Evolutionary conservation across 2,329 filamentous ascomycete species (phyloP), one percentile per base, ranked within the genome.

Genomic region (Fusarium algeriense): DNA sequence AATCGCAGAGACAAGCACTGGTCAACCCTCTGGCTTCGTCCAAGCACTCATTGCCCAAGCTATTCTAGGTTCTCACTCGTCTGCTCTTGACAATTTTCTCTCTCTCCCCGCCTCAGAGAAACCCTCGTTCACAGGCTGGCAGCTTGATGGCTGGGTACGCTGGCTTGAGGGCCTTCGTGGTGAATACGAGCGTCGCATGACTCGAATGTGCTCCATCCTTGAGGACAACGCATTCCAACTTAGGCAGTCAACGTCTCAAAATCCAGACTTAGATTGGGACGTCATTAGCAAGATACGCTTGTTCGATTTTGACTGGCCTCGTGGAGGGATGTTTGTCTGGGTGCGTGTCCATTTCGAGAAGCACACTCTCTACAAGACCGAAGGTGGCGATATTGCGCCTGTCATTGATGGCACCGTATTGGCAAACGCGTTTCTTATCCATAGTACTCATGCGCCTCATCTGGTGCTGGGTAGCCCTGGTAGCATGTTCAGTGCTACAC

Each of bases 321-420:
- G 92, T 32, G 95, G 91, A 38, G 95, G 95, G 77, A 98, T 98
- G 94, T 98, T 97, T 80, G 81, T 97, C 60, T 98, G 95, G 95
- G 76, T 97, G 6, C 86, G 88, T 60, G 82, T 96, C 67, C 86
- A 90, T 78, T 92, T 94, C 74, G 88, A 91, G 59, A 84, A 85
- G 4, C 94, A 97, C 77, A 93, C 93, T 15, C 85, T 97, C 17
- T 90, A 85, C 78, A 76, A 79, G 56, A 79, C 79, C 5, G 70
- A 75, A 45, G 78, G 80, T 30, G 69, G 75, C 28, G 63, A 46
- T 2, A 60, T 52, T 14, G 43, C 80, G 4, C 78, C 80, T 20
- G 80, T 88, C 40, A 82, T 92, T 23, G 82, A 86, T 53, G 85
- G 87, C 0, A 78, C 86, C 13, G 83, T 85, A 28, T 85, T 97